Conservation (phyloP, 306 rosid species). For the Corylus heterophylla region DNA sequence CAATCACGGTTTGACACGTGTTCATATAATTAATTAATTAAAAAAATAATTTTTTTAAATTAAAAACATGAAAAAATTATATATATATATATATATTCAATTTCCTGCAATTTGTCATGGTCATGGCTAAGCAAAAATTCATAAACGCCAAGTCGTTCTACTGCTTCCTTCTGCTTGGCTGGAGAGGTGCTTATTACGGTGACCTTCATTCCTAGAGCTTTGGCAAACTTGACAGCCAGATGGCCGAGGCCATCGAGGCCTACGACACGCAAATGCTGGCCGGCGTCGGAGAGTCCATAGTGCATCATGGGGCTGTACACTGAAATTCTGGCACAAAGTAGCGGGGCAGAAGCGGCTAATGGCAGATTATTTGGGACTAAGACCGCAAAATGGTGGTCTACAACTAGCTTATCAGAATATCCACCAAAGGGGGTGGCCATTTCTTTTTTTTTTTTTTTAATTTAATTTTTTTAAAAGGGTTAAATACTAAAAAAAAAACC, state of each 20-base stretch:
- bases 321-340: neutral
- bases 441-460: too few relatives aligned
- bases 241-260: neutral
- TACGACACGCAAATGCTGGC: neutral
- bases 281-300: neutral
- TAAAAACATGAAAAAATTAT: too few relatives aligned
- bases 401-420: neutral
- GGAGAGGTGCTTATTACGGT: neutral
- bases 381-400: neutral
- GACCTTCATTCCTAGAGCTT: neutral
- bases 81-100: too few relatives aligned
- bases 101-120: neutral
- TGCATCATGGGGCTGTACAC: slow-evolving; percentile 1
- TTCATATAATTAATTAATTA: too few relatives aligned
- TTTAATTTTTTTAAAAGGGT: too few relatives aligned
- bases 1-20: too few relatives aligned
- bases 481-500: too few relatives aligned
- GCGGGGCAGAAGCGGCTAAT: neutral
- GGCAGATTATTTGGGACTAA: neutral
- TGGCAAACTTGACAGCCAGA: neutral
- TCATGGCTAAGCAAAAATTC: neutral
- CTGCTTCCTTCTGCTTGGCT: neutral
- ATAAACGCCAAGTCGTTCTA: neutral
- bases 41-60: too few relatives aligned
- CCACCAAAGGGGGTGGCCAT: neutral